Base-by-base conservation (phyloP, 495 filamentous ascomycete genomes). In the Penicillium malachiteum region DNA sequence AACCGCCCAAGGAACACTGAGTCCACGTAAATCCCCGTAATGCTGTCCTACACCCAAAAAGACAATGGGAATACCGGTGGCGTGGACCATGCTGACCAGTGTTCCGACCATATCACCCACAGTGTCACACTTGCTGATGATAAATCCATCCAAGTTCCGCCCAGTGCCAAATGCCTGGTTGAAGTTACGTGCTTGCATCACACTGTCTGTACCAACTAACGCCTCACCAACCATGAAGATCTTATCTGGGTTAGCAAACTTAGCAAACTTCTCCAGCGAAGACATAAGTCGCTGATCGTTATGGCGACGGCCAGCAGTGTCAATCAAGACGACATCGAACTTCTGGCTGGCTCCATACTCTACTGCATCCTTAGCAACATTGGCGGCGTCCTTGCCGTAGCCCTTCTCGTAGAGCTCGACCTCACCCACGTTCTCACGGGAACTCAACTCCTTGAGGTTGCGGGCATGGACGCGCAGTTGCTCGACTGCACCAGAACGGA, bases 211-310 rank as follows among this genome's bases (percentile, higher is more conserved):
- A 18, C 94, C 94, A 3, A 97, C 95, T 7, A 98, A 80, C 17
- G 94, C 94, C 81, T 98, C 94, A 54, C 92, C 94, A 67, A 98
- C 94, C 94, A 98, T 97, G 63, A 98, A 82, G 55, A 97, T 96
- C 79, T 98, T 97, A 69, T 98, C 92, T 3, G 95, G 95, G 48
- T 91, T 80, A 7, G 94, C 94, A 64, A 97, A 87, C 64, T 96
- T 94, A 59, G 89, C 94, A 65, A 98, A 98, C 64, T 97, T 97
- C 76, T 97, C 93, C 37, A 98, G 76, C 4, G 86, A 90, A 13
- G 87, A 91, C 95, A 98, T 97, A 52, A 98, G 80, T 0, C 94
- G 84, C 66, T 90, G 84, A 67, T 98, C 94, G 64, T 98, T 98
- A 72, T 98, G 95, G 37, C 94, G 84, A 14, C 95, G 84, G 5